These are phyloP conservation scores for Ceratocystis albifundus DNA, from an alignment of 2,329 filamentous ascomycete species.

Conservation along the genomic window DNA sequence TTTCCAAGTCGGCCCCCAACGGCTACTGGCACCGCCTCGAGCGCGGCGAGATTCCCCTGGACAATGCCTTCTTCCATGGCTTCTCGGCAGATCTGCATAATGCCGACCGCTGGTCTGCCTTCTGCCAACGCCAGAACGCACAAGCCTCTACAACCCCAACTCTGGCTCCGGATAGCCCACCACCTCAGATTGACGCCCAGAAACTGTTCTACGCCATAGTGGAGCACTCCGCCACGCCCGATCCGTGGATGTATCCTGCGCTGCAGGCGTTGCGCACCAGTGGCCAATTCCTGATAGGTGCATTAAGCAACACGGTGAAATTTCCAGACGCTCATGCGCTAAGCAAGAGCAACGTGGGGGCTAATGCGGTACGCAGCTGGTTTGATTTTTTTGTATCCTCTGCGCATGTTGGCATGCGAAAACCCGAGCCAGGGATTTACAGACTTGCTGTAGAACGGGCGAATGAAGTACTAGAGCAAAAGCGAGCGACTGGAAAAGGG, in stretches of 20 bases:
- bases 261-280: slow-evolving; percentile 55
- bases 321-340: slow-evolving; percentile 67
- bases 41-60: slow-evolving; percentile 65
- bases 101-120: slow-evolving; percentile 56
- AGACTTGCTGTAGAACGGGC: slow-evolving; percentile 56
- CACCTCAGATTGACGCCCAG: slow-evolving; percentile 64
- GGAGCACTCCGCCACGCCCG: slow-evolving; percentile 53
- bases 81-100: slow-evolving; percentile 67
- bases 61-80: slow-evolving; percentile 59
- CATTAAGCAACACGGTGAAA: slow-evolving; percentile 79
- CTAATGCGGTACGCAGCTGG: slow-evolving; percentile 46
- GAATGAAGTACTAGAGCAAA: slow-evolving; percentile 44
- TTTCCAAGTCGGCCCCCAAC: slow-evolving; percentile 62
- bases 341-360: slow-evolving; percentile 39
- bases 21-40: slow-evolving; percentile 87
- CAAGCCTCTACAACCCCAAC: slow-evolving; percentile 25
- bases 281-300: slow-evolving; percentile 60
- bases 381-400: slow-evolving; percentile 86
- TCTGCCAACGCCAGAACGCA: slow-evolving; percentile 36
- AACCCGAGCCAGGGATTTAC: slow-evolving; percentile 78
- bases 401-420: slow-evolving; percentile 76
- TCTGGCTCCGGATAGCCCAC: slow-evolving; percentile 36
- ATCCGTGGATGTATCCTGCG: slow-evolving; percentile 83
- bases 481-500: slow-evolving; percentile 27
- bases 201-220: slow-evolving; percentile 89